Evolutionary conservation across 805 yeast species (phyloP).

Genomic region (Allodekkera sacchari): DNA sequence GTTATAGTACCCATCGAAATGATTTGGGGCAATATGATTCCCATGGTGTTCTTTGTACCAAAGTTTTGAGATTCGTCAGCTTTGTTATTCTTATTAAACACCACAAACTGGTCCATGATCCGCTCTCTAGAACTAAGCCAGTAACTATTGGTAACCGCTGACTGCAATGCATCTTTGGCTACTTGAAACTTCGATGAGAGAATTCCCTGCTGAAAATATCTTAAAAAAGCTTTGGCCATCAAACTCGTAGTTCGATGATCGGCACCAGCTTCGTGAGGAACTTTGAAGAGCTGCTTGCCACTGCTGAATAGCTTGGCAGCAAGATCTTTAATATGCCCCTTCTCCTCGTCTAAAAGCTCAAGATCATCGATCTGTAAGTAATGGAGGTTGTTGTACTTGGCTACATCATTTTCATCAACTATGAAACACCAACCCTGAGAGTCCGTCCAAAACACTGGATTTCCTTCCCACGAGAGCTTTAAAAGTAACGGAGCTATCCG

Average conservation of each 20-base stretch:
- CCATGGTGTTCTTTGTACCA: slow-evolving; percentile 28
- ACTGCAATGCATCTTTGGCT: slow-evolving; percentile 71
- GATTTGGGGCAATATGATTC: slow-evolving; percentile 76
- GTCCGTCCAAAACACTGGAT: slow-evolving; percentile 76
- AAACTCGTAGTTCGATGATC: slow-evolving; percentile 62
- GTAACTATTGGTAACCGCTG: slow-evolving; percentile 76
- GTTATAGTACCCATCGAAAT: slow-evolving; percentile 96
- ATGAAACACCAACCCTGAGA: slow-evolving; percentile 84
- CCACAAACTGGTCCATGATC: slow-evolving; percentile 78
- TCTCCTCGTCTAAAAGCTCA: slow-evolving; percentile 9
- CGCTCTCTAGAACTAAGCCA: slow-evolving; percentile 91
- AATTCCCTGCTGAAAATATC: slow-evolving; percentile 64
- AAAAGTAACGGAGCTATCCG: slow-evolving; percentile 71
- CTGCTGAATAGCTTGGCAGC: slow-evolving; percentile 1
- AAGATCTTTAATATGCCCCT: slow-evolving; percentile 5
- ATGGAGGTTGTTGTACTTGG: slow-evolving; percentile 29
- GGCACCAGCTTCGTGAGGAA: slow-evolving; percentile 88
- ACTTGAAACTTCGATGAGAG: slow-evolving; percentile 61
- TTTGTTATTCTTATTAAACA: slow-evolving; percentile 34
- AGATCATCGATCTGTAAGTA: slow-evolving; percentile 21
- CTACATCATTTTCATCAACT: slow-evolving; percentile 36
- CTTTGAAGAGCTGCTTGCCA: slow-evolving; percentile 38
- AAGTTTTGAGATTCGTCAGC: slow-evolving; percentile 6
- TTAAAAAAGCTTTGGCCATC: slow-evolving; percentile 66
- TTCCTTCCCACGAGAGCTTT: slow-evolving; percentile 75